phyloP scores from a whole-genome alignment of 768 basidiomycete genomes.

The Lactarius hatsudake region DNA sequence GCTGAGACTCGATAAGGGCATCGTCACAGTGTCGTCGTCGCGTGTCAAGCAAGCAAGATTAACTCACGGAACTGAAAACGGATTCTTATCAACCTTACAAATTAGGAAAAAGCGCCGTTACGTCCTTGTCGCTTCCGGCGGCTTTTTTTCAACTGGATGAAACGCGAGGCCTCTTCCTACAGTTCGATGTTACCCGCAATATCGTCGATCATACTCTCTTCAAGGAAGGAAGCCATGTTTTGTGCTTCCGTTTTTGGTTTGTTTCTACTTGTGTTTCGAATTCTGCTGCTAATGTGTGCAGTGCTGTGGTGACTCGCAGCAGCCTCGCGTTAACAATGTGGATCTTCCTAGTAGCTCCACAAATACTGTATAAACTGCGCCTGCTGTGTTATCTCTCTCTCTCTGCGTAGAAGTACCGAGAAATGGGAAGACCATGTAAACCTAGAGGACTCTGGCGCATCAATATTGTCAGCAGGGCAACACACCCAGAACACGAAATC shows the following conservation, averaged over 20 bases:
- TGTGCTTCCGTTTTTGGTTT: not conserved
- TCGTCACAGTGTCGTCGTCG: not conserved
- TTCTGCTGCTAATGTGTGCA: conserved; percentile 7
- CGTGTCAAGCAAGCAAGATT: conserved; percentile 2
- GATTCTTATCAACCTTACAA: not conserved
- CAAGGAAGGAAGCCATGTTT: not conserved
- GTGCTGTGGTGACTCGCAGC: not conserved
- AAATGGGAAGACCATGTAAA: not conserved
- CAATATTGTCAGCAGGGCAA: not conserved
- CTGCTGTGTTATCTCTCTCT: not conserved
- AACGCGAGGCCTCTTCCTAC: not conserved
- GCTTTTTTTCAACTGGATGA: not conserved
- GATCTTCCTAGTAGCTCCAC: not conserved
- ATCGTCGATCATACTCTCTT: not conserved
- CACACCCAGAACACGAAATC: not conserved
- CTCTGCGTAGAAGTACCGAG: not conserved
- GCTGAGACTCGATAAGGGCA: not conserved
- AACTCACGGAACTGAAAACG: not conserved
- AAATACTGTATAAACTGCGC: not conserved
- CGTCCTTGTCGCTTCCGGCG: not conserved
- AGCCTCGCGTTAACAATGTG: not conserved
- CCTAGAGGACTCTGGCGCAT: not conserved
- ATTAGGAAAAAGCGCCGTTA: not conserved
- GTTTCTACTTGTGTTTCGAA: not conserved
- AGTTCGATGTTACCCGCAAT: not conserved